Evolutionary conservation across 768 basidiomycete species (phyloP), one percentile per base, ranked within the genome.

Genomic region (Terana coerulea): DNA sequence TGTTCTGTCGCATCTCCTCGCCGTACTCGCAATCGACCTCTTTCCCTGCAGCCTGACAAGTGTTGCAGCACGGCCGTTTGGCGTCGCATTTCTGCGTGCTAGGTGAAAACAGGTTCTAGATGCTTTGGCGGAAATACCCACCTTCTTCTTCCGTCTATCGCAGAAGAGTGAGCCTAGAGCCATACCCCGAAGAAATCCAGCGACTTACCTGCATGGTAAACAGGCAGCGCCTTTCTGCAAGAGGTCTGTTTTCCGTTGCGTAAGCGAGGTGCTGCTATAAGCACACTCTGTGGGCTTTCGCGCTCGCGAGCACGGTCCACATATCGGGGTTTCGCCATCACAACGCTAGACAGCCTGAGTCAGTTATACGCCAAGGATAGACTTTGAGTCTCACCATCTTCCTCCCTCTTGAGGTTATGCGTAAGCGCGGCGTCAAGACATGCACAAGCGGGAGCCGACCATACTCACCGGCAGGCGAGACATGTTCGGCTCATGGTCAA

Each of bases 201-300:
- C 12, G 24, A 51, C 60, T 29, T 28, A 61, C 62, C 62, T 53
- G 49, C 63, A 64, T 3, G 59, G 49, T 14, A 52, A 49, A 44
- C 63, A 64, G 0, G 63, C 63, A 14, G 57, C 60, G 10, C 63
- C 63, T 35, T 64, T 64, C 45, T 59, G 59, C n/a, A 64, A 51
- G 10, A 61, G 51, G 34, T 59, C 60, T 15, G 58, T 1, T 53
- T 47, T 7, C 49, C 15, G 37, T 45, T 33, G 15, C 51, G 11
- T n/a, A 43, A 25, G 33, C 17, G 47, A 5, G 19, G 53, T 26
- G n/a, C 34, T 30, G 45, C 28, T 55, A 41, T 61, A 64, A 3
- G 35, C 35, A 36, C 63, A 64, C 1, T 61, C 54, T 1, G 59
- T 41, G 1, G 59, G 57, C 12, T 58, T 54, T n/a, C 63, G 59